These are phyloP conservation scores for Saccharomycopsis olivae DNA, from an alignment of 805 yeast species.

Conservation along the genomic window DNA sequence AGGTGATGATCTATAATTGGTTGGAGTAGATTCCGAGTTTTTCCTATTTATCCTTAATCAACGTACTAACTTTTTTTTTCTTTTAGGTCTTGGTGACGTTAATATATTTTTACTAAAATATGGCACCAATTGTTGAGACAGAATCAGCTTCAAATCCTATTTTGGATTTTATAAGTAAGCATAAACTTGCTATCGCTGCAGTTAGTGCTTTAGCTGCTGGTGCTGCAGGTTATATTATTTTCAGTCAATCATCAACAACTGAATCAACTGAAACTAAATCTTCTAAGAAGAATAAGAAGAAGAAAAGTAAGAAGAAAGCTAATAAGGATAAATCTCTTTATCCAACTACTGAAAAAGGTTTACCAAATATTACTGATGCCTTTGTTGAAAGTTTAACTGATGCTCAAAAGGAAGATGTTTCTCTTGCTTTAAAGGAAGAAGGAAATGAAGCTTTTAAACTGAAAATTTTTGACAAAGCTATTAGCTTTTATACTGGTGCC, in stretches of 20 bases:
- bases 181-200: slow-evolving; percentile 54
- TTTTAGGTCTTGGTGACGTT: no score
- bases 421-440: slow-evolving; percentile 72
- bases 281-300: slow-evolving; percentile 35
- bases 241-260: slow-evolving; percentile 19
- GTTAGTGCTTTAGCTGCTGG: slow-evolving; percentile 57
- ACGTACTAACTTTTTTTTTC: no score
- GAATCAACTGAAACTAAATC: slow-evolving; percentile 20
- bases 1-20: no score
- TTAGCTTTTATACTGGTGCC: slow-evolving; percentile 71
- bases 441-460: slow-evolving; percentile 74
- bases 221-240: slow-evolving; percentile 44
- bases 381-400: slow-evolving; percentile 34
- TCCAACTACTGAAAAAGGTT: slow-evolving; percentile 46
- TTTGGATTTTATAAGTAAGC: slow-evolving; percentile 32
- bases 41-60: no score
- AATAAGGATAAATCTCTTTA: slow-evolving; percentile 24
- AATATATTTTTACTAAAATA: no score
- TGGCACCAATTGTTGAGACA: slow-evolving; percentile 18
- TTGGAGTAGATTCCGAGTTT: no score
- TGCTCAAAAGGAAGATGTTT: slow-evolving; percentile 50
- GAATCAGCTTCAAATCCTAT: slow-evolving; percentile 8
- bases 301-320: slow-evolving; percentile 28
- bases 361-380: slow-evolving; percentile 46
- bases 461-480: slow-evolving; percentile 65